A percentile compares a stretch with the other conserved stretches of the same genome.
phyloP scores from a whole-genome alignment of 2,329 filamentous ascomycete genomes.

The Thermothelomyces thermophilus region DNA sequence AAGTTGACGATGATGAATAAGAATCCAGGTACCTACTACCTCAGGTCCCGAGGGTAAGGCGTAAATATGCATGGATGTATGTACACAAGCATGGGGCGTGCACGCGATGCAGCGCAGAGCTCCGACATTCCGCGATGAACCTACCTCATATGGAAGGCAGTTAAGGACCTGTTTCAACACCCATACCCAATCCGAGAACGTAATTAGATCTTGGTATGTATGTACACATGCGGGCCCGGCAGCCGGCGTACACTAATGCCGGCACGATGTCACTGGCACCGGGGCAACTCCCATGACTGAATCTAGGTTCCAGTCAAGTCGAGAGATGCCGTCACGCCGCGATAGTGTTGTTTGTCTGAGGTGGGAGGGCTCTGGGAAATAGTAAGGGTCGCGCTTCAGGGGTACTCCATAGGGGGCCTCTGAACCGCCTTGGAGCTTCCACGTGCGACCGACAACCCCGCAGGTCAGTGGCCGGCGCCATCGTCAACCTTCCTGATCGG shows the following conservation, averaged over 20 bases:
- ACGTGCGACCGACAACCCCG: conserved; percentile 4
- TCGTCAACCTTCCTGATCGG: conserved; percentile 21
- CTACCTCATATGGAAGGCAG: conserved; percentile 2
- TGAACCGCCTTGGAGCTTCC: conserved; percentile 8
- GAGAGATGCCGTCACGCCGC: conserved; percentile 17
- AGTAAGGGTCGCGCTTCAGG: conserved; percentile 1
- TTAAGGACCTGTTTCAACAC: neutral
- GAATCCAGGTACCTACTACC: no score
- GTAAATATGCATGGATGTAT: no score
- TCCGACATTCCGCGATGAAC: neutral
- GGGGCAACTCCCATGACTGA: neutral
- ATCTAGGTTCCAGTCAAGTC: conserved; percentile 7
- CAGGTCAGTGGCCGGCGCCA: conserved; percentile 1
- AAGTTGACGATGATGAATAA: no score
- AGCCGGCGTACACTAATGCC: conserved; percentile 15
- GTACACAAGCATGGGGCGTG: no score
- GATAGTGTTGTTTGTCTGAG: no score
- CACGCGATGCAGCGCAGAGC: no score
- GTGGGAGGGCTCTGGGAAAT: no score
- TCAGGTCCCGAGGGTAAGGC: no score
- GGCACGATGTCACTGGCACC: conserved; percentile 8
- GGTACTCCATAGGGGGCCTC: neutral
- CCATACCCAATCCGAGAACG: neutral
- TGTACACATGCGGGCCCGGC: neutral
- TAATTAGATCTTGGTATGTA: no score